Conservation (phyloP, 2,329 filamentous ascomycete genomes). For the Colletotrichum sp. region DNA sequence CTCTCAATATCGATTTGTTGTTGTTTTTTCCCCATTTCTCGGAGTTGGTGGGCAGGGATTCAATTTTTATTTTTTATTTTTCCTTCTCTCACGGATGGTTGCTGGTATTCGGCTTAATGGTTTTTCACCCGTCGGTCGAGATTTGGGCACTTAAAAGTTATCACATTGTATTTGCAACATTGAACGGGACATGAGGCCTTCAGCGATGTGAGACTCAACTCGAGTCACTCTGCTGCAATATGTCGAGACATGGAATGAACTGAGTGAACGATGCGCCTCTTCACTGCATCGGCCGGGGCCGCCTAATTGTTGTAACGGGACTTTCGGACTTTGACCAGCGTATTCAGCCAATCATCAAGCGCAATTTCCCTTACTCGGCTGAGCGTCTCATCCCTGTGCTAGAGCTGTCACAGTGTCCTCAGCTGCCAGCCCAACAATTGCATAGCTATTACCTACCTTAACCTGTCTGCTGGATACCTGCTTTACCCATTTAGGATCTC, state of each 20-base stretch:
- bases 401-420: conserved; percentile 17
- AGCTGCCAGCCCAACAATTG: background rate
- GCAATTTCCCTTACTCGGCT: background rate
- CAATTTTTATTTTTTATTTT: background rate
- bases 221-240: background rate
- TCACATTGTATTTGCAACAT: background rate
- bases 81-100: background rate
- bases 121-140: background rate
- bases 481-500: conserved; percentile 7
- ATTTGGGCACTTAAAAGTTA: background rate
- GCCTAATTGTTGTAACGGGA: background rate
- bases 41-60: conserved; percentile 8
- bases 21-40: background rate
- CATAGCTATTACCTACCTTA: background rate
- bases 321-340: background rate
- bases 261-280: background rate
- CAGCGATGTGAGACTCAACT: background rate
- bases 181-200: background rate
- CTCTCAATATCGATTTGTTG: background rate
- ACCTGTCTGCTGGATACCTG: background rate
- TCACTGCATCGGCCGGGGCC: background rate
- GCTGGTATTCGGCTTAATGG: background rate
- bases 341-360: conserved; percentile 4
- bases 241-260: background rate
- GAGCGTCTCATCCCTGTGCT: conserved; percentile 8